Conservation (phyloP, 1,284 basidiomycete genomes). For the Cryptococcus sp. region DNA sequence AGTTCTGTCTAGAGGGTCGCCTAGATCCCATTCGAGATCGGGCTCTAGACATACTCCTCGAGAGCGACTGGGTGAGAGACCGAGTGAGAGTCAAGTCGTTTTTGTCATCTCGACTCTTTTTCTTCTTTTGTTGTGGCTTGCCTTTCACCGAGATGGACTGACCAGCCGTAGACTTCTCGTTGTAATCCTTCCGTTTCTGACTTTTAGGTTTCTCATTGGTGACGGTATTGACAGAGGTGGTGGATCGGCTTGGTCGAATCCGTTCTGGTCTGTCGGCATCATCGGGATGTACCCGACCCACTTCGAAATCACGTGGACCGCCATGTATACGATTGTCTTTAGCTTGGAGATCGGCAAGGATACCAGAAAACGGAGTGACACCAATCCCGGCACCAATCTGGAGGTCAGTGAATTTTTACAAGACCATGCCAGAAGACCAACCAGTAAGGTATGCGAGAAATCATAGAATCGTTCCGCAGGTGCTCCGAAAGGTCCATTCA, state of each 20-base stretch:
- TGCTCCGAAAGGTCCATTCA: constrained; percentile 31
- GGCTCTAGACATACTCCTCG: constrained; percentile 1
- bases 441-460: constrained; percentile 29
- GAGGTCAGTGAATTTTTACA: background rate
- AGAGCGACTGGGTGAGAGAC: constrained; percentile 2
- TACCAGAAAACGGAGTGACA: constrained; percentile 31
- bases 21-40: background rate
- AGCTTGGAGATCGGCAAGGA: constrained; percentile 25
- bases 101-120: background rate
- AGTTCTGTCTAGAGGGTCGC: background rate
- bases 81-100: background rate
- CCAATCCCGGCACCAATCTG: constrained; percentile 22
- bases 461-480: constrained; percentile 34
- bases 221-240: background rate
- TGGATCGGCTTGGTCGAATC: background rate
- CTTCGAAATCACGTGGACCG: constrained; percentile 9
- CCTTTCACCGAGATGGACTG: background rate
- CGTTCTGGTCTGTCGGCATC: background rate
- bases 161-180: background rate
- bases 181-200: background rate
- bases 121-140: background rate
- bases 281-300: background rate
- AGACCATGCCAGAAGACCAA: constrained; percentile 1
- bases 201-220: background rate
- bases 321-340: constrained; percentile 18